Evolutionary conservation across 768 basidiomycete genomes (phyloP), one percentile per base, ranked within the genome.

Genomic region (Russula earlei): DNA sequence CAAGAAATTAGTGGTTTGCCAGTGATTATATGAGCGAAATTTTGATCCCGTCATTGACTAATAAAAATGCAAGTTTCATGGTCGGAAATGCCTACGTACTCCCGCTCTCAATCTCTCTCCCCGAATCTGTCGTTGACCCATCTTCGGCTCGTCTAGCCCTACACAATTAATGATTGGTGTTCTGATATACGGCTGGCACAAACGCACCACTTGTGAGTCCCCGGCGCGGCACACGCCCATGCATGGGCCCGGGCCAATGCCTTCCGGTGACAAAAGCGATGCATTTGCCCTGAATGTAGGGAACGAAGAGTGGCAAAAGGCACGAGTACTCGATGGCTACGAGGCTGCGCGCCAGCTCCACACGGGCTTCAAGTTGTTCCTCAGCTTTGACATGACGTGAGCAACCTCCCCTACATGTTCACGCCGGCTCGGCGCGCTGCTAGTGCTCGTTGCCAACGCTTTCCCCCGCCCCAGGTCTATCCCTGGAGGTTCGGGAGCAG

Each of bases 261-360:
- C 15, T 25, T 8, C 34, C 20, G 20, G 27, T 43, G 22, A 17
- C 40, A 3, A 47, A 12, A 58, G 52, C 17, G 56, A 53, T 33
- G 56, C 56, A 20, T 48, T 54, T 3, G 52, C 56, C 15, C 56
- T 68, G 11, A 67, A 68, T 24, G 51, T 67, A 3, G 67, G 67
- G 2, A 27, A 34, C 1, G 67, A 68, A 34, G 52, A 61, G 6
- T 68, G 67, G 67, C 67, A 67, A 41, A 51, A 34, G 20, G 54
- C 49, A 6, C 60, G 65, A 3, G 63, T 65, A 2, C 19, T 37
- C 1, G 62, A 61, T 19, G 63, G 62, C 40, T 87, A 80, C 64
- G 65, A 74, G 42, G 81, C 83, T 31, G 84, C 84, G 4, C 64
- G 65, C 17, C 71, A 76, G 47, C 75, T 75, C 24, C 55, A 56